Percentiles rank a stretch among this genome's conserved stretches.
These are phyloP conservation scores for Luffa aegyptiaca DNA, from an alignment of 306 rosid species.

Conservation along the genomic window DNA sequence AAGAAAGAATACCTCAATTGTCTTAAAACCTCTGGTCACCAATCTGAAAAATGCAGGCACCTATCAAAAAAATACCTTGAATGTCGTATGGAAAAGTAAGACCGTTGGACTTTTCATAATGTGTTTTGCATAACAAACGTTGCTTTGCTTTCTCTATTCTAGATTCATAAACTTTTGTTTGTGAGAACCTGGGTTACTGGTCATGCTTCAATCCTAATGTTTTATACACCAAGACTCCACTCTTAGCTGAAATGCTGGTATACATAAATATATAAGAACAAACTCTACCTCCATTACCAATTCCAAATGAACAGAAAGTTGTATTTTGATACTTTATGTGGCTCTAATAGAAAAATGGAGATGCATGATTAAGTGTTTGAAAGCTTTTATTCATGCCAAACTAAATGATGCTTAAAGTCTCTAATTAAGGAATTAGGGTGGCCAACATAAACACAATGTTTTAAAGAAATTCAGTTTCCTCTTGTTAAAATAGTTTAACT, in stretches of 20 bases:
- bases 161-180: not conserved
- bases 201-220: not conserved
- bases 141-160: not conserved
- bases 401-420: not conserved
- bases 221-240: not conserved
- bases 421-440: not conserved
- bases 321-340: not conserved
- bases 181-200: not conserved
- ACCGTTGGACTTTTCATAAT: constrained; percentile 9
- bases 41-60: constrained; percentile 67
- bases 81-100: constrained; percentile 94
- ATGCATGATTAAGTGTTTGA: not conserved
- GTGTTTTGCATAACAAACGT: not conserved
- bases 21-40: constrained; percentile 55
- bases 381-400: not conserved
- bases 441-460: not conserved
- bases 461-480: not conserved
- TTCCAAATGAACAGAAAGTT: not conserved
- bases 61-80: constrained; percentile 73
- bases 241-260: not conserved
- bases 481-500: not conserved
- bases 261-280: not conserved
- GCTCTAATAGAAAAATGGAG: not conserved
- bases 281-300: not conserved
- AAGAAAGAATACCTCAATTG: constrained; percentile 75